These are phyloP conservation scores for Liquidambar formosana DNA, from an alignment of 164 flowering plant genomes.

Conservation along the genomic window DNA sequence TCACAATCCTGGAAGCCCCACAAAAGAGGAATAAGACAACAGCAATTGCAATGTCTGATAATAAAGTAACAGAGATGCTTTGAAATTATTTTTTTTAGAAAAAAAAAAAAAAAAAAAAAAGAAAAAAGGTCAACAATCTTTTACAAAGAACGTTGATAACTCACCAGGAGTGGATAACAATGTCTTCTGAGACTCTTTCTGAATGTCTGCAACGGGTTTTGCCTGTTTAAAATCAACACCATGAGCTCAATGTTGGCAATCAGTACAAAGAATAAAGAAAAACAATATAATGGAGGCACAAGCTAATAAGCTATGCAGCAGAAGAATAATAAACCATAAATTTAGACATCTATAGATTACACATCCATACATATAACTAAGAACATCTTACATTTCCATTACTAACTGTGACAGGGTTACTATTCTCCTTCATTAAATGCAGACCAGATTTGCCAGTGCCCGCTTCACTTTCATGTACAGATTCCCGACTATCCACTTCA, in stretches of 20 bases:
- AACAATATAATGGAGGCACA: background rate
- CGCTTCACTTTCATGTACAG: slow-evolving; percentile 31
- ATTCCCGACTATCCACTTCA: slow-evolving; percentile 30
- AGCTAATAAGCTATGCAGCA: background rate
- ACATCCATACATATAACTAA: background rate
- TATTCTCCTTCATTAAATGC: slow-evolving; percentile 37
- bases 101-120: background rate
- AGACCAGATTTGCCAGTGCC: slow-evolving; percentile 28
- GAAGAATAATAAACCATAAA: background rate
- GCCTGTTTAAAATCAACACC: slow-evolving; percentile 36
- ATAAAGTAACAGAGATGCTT: background rate
- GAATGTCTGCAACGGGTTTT: slow-evolving; percentile 30
- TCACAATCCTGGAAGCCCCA: background rate
- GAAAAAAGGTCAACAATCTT: background rate
- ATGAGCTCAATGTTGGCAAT: slow-evolving; percentile 2
- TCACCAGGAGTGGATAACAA: slow-evolving; percentile 44
- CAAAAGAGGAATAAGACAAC: background rate
- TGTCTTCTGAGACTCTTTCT: slow-evolving; percentile 39
- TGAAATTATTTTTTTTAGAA: background rate
- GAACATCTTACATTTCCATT: slow-evolving; percentile 64
- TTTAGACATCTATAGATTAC: background rate
- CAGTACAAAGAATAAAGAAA: background rate
- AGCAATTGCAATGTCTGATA: background rate
- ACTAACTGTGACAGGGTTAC: slow-evolving; percentile 22
- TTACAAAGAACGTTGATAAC: slow-evolving; percentile 15